phyloP scores from a whole-genome alignment of 2,329 filamentous ascomycete species.

The Talaromyces sp. region DNA sequence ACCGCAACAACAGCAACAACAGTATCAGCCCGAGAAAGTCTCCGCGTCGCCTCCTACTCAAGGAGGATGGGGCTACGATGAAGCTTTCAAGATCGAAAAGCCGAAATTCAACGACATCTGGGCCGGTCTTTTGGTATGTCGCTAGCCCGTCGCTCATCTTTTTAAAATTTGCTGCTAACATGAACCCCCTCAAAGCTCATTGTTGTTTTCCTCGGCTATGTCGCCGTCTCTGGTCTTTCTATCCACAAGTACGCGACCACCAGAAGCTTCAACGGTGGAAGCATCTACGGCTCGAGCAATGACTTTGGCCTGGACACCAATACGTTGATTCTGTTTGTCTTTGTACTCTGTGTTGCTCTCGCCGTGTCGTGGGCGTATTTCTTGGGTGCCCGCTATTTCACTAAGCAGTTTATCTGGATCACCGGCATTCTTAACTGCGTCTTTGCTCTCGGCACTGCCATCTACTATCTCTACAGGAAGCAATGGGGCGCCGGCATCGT shows the following conservation, averaged over 20 bases:
- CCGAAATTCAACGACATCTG: slow-evolving; percentile 91
- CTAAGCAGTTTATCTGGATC: slow-evolving; percentile 88
- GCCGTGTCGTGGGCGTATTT: slow-evolving; percentile 75
- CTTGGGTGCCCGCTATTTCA: slow-evolving; percentile 68
- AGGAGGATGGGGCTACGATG: slow-evolving; percentile 57
- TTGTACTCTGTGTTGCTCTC: slow-evolving; percentile 69
- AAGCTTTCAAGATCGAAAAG: slow-evolving; percentile 74
- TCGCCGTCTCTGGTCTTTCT: slow-evolving; percentile 69
- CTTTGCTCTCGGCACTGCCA: slow-evolving; percentile 77
- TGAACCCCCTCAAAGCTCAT: slow-evolving; percentile 52
- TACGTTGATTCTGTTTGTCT: slow-evolving; percentile 79
- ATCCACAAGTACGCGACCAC: slow-evolving; percentile 69
- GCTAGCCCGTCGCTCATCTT: background rate
- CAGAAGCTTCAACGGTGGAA: slow-evolving; percentile 60
- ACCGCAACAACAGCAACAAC: slow-evolving; percentile 11
- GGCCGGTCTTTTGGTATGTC: slow-evolving; percentile 70
- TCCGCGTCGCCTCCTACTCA: slow-evolving; percentile 8
- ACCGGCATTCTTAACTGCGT: slow-evolving; percentile 85
- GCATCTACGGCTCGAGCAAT: slow-evolving; percentile 67
- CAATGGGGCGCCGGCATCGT: slow-evolving; percentile 85
- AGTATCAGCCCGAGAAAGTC: slow-evolving; percentile 24
- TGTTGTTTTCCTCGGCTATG: slow-evolving; percentile 66
- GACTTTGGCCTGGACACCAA: slow-evolving; percentile 71
- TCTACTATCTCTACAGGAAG: slow-evolving; percentile 73
- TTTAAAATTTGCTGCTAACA: slow-evolving; percentile 5